Evolutionary conservation across 2,329 filamentous ascomycete species (phyloP).

Genomic region (Sporothrix brasiliensis): DNA sequence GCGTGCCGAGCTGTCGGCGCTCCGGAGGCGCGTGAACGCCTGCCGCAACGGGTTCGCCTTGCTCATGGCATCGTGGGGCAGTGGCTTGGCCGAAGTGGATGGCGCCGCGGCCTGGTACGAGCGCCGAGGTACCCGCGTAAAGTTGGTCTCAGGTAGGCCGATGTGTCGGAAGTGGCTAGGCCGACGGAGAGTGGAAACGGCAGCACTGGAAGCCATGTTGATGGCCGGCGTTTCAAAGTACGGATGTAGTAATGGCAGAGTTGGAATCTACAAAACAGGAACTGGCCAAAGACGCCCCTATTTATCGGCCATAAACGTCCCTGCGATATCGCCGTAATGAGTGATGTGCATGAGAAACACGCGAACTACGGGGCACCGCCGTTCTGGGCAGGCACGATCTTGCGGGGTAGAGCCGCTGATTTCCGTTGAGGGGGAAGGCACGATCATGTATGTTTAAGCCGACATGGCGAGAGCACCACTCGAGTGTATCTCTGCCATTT

Average conservation of each 20-base stretch:
- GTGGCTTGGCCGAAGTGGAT: background rate
- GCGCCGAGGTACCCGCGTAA: background rate
- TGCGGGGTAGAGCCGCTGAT: constrained; percentile 22
- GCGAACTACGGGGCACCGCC: background rate
- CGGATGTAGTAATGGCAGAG: too few relatives aligned
- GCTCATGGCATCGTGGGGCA: constrained; percentile 44
- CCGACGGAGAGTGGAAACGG: constrained; percentile 11
- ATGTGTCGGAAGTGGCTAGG: background rate
- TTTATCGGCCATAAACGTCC: background rate
- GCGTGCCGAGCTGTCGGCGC: constrained; percentile 38
- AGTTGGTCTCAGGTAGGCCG: background rate
- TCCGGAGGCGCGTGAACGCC: constrained; percentile 50
- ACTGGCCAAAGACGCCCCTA: background rate
- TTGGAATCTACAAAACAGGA: background rate
- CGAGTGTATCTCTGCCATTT: background rate
- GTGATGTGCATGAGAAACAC: background rate
- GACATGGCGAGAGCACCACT: background rate
- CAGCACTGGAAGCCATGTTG: constrained; percentile 19
- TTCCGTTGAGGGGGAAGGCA: background rate
- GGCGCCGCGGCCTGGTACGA: constrained; percentile 21
- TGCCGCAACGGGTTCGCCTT: constrained; percentile 54
- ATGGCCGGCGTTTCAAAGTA: background rate
- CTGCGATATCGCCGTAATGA: constrained; percentile 12
- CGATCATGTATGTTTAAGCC: background rate
- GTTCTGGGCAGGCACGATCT: background rate